Evolutionary conservation across 2,329 filamentous ascomycete species (phyloP), one percentile per base, ranked within the genome.

Genomic region (Neurospora crassa): DNA sequence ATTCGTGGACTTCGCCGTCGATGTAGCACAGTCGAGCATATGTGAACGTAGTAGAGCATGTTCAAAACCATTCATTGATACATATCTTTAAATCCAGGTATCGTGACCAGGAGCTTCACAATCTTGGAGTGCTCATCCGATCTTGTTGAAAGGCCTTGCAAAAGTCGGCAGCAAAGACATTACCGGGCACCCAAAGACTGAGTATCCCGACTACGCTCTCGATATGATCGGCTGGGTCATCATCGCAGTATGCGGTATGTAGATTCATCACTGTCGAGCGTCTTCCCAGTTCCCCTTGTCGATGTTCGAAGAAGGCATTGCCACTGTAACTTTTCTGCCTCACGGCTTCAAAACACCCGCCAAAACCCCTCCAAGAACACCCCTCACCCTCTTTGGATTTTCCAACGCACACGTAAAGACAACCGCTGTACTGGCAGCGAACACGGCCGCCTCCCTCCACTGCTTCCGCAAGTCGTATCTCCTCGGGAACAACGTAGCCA

Each of bases 401-500:
- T 93, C 91, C 53, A 84, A 81, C 34, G 89, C 85, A 76, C 87
- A 88, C 0, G 90, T 90, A 72, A 93, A 86, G n/a, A 94, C 86
- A 11, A 93, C 84, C 5, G 90, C 91, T 11, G 88, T 86, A 77
- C 90, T 92, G 67, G 85, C 78, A 0, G 91, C 88, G 80, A 94
- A 94, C 1, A 85, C 86, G 40, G 88, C 73, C 45, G 84, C 88
- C 82, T 93, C 91, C 69, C 87, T 84, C 88, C 89, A 91, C 82
- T 91, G 86, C 80, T 89, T 85, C 76, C 89, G 82, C 72, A 80
- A 76, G 2, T 80, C 78, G 79, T 96, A 96, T 53, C 87, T 84
- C 72, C 93, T 83, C 7, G 93, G 93, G 18, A 96, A 81, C 73
- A 94, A 79, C 0, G 91, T 92, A 10, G 91, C 92, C 73, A 92